Evolutionary conservation across 257 asterid species (phyloP), one percentile per base, ranked within the genome.

Genomic region (Eucommia ulmoides): DNA sequence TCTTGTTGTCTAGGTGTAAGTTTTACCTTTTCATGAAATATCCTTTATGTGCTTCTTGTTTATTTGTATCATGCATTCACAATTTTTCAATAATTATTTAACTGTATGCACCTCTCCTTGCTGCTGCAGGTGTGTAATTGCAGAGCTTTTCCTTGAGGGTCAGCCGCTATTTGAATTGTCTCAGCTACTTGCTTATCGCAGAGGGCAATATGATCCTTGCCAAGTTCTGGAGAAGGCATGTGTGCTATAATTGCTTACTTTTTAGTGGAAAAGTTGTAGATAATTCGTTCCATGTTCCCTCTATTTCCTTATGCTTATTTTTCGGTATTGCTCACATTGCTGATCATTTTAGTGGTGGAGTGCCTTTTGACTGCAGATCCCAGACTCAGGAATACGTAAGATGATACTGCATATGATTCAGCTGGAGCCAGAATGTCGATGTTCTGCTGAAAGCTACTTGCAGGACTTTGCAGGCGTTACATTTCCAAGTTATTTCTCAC

Each of bases 341-440:
- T 42, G n/a, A 38, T 10, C 14, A n/a, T n/a, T n/a, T n/a, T n/a
- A n/a, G n/a, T n/a, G n/a, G n/a, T n/a, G n/a, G n/a, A n/a, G n/a
- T n/a, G n/a, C n/a, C n/a, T 55, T 38, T 19, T 66, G 55, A 41
- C 51, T 71, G 68, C 76, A 91, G 99, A 91, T 91, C 61, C 99
- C 93, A 56, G 99, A 91, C 74, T 73, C 94, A 56, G 99, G 92
- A 66, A 77, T 91, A 55, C 95, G 96, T 50, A 83, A 83, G 77
- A 83, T 91, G 99, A 83, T 91, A 58, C 94, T 91, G 65, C 99
- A 91, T 64, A 91, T 91, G 99, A 81, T 91, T 70, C 99, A 91
- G 53, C 67, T 83, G 77, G 94, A 91, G 51, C 89, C 94, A 1
- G 99, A 81, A 54, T 77, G 77, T 8, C 88, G 99, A 56, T 70